Base-by-base conservation (phyloP, 768 basidiomycete species). In the Pleurotus djamor region DNA sequence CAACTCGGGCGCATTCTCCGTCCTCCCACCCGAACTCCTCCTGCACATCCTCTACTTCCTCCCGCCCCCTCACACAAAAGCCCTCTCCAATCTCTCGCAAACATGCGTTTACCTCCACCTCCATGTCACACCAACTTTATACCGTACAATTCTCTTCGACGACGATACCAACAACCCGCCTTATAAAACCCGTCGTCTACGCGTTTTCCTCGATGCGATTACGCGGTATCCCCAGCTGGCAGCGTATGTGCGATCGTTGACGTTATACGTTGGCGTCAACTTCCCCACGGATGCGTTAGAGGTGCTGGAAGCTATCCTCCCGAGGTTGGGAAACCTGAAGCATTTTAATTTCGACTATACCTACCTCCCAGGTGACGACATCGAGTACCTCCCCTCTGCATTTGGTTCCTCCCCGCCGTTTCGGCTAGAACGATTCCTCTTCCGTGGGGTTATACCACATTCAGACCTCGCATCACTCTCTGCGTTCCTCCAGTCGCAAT, bases 1-100 rank as follows among this genome's bases (percentile, higher is more conserved):
- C 21, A 28, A 28, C 21, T 28, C 21, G 21, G 21, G 21, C 21
- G 21, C 21, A 28, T 28, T 81, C 43, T 74, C 81, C 13, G 68
- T 76, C 8, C 21, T 28, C 21, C 21, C 21, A 28, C 21, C 21
- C 3, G 21, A 28, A 28, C 21, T 28, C 21, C 21, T 28, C 21
- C 21, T 28, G 2, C 21, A 28, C 21, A 28, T 28, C 21, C 21
- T 28, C 21, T 28, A 28, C 21, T 28, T 28, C 21, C 21, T 28
- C 21, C 21, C 21, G 21, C 21, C 1, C 21, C 21, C 21, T 1
- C 21, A 28, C 21, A 41, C 38, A n/a, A n/a, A n/a, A n/a, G n/a
- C n/a, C n/a, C 38, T 41, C 38, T 41, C 10, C 38, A 1, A n/a
- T 2, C n/a, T 41, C 38, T 9, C 38, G 2, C n/a, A 9, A n/a